Conservation (phyloP, 139 green algal species). For the Tetradesmus obliquus region DNA sequence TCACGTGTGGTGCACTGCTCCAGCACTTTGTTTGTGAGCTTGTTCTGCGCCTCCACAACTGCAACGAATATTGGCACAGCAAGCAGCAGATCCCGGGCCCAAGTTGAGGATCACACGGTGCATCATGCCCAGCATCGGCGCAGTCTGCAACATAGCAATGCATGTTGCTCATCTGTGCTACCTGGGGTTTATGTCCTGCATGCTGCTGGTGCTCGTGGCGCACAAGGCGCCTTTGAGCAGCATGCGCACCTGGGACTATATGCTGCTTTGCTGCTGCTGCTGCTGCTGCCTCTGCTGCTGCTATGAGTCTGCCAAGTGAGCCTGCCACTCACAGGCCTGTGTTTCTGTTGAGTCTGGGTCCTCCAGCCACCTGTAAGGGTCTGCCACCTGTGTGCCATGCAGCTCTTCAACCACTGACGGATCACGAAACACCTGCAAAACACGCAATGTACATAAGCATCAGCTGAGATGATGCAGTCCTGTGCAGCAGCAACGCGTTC, state of each 20-base stretch:
- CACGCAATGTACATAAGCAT: background rate
- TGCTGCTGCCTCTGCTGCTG: background rate
- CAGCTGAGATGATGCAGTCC: background rate
- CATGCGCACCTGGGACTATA: no score
- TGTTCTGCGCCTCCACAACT: slow-evolving; percentile 90
- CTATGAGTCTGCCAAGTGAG: background rate
- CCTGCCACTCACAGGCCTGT: slow-evolving; percentile 60
- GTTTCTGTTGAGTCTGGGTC: slow-evolving; percentile 87
- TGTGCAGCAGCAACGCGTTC: background rate
- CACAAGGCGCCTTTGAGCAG: no score
- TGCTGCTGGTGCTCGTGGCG: no score
- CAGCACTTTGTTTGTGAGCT: slow-evolving; percentile 79
- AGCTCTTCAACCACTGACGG: slow-evolving; percentile 76
- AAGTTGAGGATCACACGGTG: background rate
- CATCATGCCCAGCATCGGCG: background rate
- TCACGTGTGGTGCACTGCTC: slow-evolving; percentile 71
- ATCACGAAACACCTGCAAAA: slow-evolving; percentile 70
- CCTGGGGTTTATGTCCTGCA: background rate
- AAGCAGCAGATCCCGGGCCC: background rate
- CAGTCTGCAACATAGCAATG: background rate
- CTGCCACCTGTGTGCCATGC: slow-evolving; percentile 77
- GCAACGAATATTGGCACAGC: slow-evolving; percentile 7
- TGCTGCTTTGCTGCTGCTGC: background rate
- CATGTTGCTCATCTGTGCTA: background rate
- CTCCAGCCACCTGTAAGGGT: slow-evolving; percentile 92